A percentile compares a stretch with the other conserved stretches of the same genome.
phyloP scores from a whole-genome alignment of 192 early-diverging fungal species.

The Lobulomyces angularis region DNA sequence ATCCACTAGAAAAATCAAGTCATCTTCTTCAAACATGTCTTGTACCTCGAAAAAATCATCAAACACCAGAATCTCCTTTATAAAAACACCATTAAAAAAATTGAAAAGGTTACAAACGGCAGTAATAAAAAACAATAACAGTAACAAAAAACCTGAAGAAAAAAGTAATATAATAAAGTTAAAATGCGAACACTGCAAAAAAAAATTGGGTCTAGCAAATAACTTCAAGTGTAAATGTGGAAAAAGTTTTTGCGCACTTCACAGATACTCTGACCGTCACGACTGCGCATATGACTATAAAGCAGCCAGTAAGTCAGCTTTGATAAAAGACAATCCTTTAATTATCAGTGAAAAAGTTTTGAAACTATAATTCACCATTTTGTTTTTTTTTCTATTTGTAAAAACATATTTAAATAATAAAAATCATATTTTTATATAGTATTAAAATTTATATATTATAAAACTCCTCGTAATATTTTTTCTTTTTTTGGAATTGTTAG shows the following conservation, averaged over 20 bases:
- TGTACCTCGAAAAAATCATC: constrained; percentile 6
- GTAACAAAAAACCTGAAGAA: not conserved
- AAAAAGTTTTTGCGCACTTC: constrained; percentile 28
- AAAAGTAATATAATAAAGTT: constrained; percentile 2
- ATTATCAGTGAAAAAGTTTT: constrained; percentile 32
- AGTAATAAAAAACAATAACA: not conserved
- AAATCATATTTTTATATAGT: too few relatives aligned
- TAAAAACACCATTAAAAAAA: constrained; percentile 2
- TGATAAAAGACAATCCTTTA: constrained; percentile 39
- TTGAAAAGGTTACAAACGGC: not conserved
- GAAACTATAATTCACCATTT: constrained; percentile 35
- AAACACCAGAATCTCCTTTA: not conserved
- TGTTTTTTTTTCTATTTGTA: too few relatives aligned
- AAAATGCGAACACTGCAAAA: constrained; percentile 27
- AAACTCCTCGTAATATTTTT: too few relatives aligned
- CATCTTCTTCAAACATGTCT: too few relatives aligned
- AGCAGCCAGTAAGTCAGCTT: constrained; percentile 18
- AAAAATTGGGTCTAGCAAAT: constrained; percentile 34
- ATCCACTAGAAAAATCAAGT: too few relatives aligned
- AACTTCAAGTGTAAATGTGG: constrained; percentile 42
- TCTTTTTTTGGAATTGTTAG: too few relatives aligned
- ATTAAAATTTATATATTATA: too few relatives aligned
- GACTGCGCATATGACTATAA: constrained; percentile 36
- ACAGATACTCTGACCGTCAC: constrained; percentile 44
- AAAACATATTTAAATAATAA: too few relatives aligned